Evolutionary conservation across 306 rosid genomes (phyloP), one percentile per base, ranked within the genome.

Genomic region (Prunus salicina): DNA sequence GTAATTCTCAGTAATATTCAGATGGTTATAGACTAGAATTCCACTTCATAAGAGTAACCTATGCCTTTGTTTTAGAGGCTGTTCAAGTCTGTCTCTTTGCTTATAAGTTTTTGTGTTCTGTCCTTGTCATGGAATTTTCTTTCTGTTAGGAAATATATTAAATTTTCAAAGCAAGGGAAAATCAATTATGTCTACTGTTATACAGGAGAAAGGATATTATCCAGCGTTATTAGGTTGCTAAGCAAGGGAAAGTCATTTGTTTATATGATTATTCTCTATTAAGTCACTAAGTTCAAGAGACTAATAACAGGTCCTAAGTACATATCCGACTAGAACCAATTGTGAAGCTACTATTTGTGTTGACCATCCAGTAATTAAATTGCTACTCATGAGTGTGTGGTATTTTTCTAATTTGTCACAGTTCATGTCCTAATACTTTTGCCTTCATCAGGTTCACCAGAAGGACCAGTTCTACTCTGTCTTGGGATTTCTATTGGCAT

Each of bases 401-500:
- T 62, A 72, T 67, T 68, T 71, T 20, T 79, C 46, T 67, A 61
- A 73, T 43, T 73, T 63, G 28, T 69, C 55, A 49, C 34, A 64
- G 18, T 64, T 43, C 57, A 72, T 78, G 68, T 63, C 62, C 82
- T 88, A 52, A 84, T 78, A 22, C 76, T 4, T 84, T 30, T 62
- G 12, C 70, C 58, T 73, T 52, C 68, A 34, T 47, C 85, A 75
- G 87, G 82, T 49, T 87, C 87, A 58, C 81, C 81, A 74, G 93
- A 89, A 83, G 84, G 82, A 68, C 53, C 52, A 46, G 60, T 86
- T 83, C 79, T 90, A 73, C 85, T 95, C 86, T 85, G 85, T 80
- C 87, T 95, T 67, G 97, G 98, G 69, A 82, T 90, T 64, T 90
- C 92, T 34, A 76, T 92, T 60, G 98, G 98, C 77, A 88, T 87